Evolutionary conservation across 1,139 yeast genomes (phyloP), one percentile per base, ranked within the genome.

Genomic region (Geotrichum europaeum): DNA sequence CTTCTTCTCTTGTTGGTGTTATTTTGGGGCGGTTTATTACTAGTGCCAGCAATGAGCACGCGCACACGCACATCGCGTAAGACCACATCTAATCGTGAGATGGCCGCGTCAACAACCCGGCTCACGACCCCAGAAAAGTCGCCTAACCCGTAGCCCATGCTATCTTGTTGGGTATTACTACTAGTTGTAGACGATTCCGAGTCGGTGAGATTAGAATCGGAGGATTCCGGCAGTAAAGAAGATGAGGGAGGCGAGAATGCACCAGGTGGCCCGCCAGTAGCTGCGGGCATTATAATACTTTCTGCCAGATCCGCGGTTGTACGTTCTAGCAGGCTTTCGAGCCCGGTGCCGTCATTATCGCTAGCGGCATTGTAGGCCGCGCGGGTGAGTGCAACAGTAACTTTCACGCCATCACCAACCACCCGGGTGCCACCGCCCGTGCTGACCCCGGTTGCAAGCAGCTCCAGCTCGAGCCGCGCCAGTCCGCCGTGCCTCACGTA

Each of bases 391-490:
- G 88, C 83, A 28, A 87, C 75, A 2, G 84, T 85, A 22, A 88
- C 65, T 15, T 80, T 80, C 6, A 86, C 75, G 6, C 84, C 86
- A 9, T 74, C 73, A 9, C 87, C 87, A 30, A 80, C 83, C 2
- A 89, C 76, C 59, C 77, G 79, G 9, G 47, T 15, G 10, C 74
- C 73, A 7, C 87, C 87, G 30, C 80, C 83, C 2, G 89, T 76
- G 59, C 77, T 79, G 24, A 89, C 85, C 7, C 95, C 96, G 20
- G 85, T 90, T 65, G 85, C 84, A 1, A 79, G 79, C 32, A 84
- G 72, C 58, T 78, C 74, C 4, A 84, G 73, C 54, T 81, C 83
- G 58, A 89, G 75, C 36, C 76, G 76, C 9, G 80, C 81, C 3
- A 89, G 77, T 54, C 76, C 78, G 0, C 96, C 97, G 67, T 81